Percentiles rank a stretch among this genome's conserved stretches.
Evolutionary conservation across 106 monocot genomes (phyloP).

Genomic region (Platanthera zijinensis): DNA sequence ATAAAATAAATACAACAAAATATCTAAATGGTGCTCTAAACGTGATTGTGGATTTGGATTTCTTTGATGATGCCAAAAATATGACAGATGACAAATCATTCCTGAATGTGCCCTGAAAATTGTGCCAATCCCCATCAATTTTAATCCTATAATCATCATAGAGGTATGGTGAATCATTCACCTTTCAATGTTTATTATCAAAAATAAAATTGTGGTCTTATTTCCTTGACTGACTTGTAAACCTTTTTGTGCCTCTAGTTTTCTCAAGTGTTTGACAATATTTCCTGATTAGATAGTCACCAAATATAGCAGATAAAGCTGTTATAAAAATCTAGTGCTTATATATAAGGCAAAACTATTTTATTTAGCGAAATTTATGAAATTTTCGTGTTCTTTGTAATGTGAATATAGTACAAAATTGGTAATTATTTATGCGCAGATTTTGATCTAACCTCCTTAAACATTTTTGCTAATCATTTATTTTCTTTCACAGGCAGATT

Average conservation of each 20-base stretch:
- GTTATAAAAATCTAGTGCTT: background rate
- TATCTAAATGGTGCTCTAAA: too few relatives aligned
- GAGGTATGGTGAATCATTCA: background rate
- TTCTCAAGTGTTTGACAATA: background rate
- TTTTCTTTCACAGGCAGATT: slow-evolving; percentile 72
- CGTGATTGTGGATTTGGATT: too few relatives aligned
- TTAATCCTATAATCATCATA: background rate
- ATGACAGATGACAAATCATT: too few relatives aligned
- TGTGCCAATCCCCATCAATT: background rate
- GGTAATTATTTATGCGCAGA: background rate
- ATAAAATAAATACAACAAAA: too few relatives aligned
- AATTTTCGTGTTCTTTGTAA: background rate
- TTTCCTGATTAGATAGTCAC: background rate
- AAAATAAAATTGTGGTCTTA: background rate
- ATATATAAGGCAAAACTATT: background rate
- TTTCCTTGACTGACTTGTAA: background rate
- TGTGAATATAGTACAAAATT: background rate
- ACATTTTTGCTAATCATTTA: background rate
- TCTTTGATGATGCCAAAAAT: too few relatives aligned
- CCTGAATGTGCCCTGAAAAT: too few relatives aligned
- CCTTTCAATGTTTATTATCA: background rate
- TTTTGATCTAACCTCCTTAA: too few relatives aligned
- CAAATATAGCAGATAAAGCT: background rate
- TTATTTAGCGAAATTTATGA: background rate
- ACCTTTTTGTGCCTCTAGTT: background rate